Evolutionary conservation across 1,139 yeast species (phyloP).

Genomic region (Pichia sp.): DNA sequence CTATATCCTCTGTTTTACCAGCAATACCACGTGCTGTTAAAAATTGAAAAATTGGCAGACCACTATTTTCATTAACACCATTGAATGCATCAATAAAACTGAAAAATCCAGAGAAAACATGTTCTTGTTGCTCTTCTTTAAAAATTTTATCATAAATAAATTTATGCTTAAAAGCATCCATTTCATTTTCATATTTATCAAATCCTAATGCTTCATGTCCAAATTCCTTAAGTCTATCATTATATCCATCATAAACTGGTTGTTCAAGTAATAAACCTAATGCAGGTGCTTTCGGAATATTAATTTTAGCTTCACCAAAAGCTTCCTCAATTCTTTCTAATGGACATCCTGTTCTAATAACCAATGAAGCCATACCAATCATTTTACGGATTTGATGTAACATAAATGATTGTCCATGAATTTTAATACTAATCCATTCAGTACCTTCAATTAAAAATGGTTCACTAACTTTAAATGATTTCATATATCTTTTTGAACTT

Average conservation of each 20-base stretch:
- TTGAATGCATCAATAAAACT: slow-evolving; percentile 78
- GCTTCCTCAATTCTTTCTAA: slow-evolving; percentile 69
- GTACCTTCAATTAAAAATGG: slow-evolving; percentile 91
- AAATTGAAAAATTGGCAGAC: slow-evolving; percentile 54
- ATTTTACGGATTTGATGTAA: slow-evolving; percentile 95
- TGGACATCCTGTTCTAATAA: slow-evolving; percentile 84
- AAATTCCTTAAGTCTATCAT: slow-evolving; percentile 59
- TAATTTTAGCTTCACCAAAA: slow-evolving; percentile 65
- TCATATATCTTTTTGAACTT: slow-evolving; percentile 78
- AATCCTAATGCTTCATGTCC: slow-evolving; percentile 81
- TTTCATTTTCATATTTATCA: slow-evolving; percentile 56
- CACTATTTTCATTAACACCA: slow-evolving; percentile 32
- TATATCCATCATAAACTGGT: slow-evolving; percentile 88
- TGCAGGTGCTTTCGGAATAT: slow-evolving; percentile 97
- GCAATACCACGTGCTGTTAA: slow-evolving; percentile 57
- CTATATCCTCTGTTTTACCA: slow-evolving; percentile 1
- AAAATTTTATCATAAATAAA: slow-evolving; percentile 89
- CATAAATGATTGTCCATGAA: slow-evolving; percentile 98
- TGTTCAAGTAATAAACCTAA: slow-evolving; percentile 83
- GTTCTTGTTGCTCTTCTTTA: slow-evolving; percentile 80
- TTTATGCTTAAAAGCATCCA: slow-evolving; percentile 82
- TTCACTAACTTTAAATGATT: slow-evolving; percentile 69
- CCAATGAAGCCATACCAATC: slow-evolving; percentile 92
- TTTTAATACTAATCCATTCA: slow-evolving; percentile 93
- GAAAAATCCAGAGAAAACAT: slow-evolving; percentile 83